A percentile compares a stretch with the other conserved stretches of the same genome.
These are phyloP conservation scores for Volutella citrinella DNA, from an alignment of 2,329 filamentous ascomycete genomes.

Conservation along the genomic window DNA sequence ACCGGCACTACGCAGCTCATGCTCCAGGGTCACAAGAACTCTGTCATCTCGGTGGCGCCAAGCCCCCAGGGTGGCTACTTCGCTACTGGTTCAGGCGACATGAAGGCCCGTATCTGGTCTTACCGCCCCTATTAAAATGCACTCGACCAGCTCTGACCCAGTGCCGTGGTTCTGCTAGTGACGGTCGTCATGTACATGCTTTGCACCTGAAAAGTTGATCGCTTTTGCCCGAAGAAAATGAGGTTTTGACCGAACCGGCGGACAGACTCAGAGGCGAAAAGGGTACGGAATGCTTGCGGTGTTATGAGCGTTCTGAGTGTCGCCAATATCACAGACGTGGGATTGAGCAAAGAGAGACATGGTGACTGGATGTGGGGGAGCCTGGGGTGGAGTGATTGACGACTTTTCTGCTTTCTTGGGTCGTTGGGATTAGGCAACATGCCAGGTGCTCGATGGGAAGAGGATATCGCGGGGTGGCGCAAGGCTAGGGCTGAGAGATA, in stretches of 20 bases:
- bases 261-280: conserved; percentile 9
- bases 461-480: conserved; percentile 16
- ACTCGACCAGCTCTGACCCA: too few relatives aligned
- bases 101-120: conserved; percentile 97
- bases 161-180: too few relatives aligned
- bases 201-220: too few relatives aligned
- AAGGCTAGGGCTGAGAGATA: conserved; percentile 21
- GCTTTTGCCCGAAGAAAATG: too few relatives aligned
- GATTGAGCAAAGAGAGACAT: conserved; percentile 3
- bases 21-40: conserved; percentile 98
- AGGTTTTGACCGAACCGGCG: too few relatives aligned
- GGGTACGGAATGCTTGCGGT: too few relatives aligned
- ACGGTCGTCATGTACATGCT: conserved; percentile 15
- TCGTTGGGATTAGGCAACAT: conserved; percentile 16
- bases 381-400: conserved; percentile 12
- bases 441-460: conserved; percentile 11
- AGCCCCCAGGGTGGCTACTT: conserved; percentile 87
- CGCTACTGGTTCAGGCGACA: conserved; percentile 94
- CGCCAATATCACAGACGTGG: too few relatives aligned
- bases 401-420: conserved; percentile 22
- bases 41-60: conserved; percentile 94
- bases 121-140: conserved; percentile 58
- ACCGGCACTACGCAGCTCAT: conserved; percentile 95
- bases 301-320: too few relatives aligned
- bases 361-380: conserved; percentile 7